A percentile compares a stretch with the other conserved stretches of the same genome.
These are phyloP conservation scores for Salvia hispanica DNA, from an alignment of 257 asterid genomes.

Conservation along the genomic window DNA sequence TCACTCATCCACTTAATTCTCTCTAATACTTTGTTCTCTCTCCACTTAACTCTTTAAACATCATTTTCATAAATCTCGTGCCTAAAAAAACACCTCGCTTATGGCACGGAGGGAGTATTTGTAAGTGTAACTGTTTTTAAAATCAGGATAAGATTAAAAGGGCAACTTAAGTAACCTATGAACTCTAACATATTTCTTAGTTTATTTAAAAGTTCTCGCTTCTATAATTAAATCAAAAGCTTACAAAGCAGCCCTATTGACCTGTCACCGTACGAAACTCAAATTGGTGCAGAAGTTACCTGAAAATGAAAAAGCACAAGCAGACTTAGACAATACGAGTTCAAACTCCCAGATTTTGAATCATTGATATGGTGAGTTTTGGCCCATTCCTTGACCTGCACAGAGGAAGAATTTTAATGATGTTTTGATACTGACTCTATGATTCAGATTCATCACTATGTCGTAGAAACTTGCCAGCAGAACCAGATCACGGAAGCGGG, in stretches of 20 bases:
- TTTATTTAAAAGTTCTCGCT: too few species aligned
- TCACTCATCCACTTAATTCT: too few species aligned
- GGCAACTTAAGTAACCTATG: conserved; percentile 10
- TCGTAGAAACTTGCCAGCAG: conserved; percentile 65
- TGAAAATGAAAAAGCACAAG: conserved; percentile 91
- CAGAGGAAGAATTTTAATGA: conserved; percentile 33
- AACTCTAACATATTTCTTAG: neutral
- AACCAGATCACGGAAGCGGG: conserved; percentile 83
- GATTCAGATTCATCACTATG: conserved; percentile 19
- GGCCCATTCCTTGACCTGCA: conserved; percentile 99
- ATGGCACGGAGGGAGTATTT: neutral
- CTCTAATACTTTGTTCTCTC: too few species aligned
- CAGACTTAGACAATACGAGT: conserved; percentile 82
- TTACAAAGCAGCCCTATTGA: too few species aligned
- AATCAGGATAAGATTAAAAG: neutral
- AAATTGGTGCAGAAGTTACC: conserved; percentile 50
- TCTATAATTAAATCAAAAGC: too few species aligned
- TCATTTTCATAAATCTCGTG: too few species aligned
- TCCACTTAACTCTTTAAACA: too few species aligned
- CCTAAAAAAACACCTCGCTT: too few species aligned
- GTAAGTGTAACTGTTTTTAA: neutral
- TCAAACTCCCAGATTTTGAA: conserved; percentile 75
- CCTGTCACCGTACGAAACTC: neutral
- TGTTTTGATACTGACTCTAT: conserved; percentile 1
- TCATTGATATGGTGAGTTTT: conserved; percentile 75